Percentiles rank a stretch among this genome's conserved stretches.
phyloP scores from a whole-genome alignment of 257 asterid species.

The Solanum pennellii region DNA sequence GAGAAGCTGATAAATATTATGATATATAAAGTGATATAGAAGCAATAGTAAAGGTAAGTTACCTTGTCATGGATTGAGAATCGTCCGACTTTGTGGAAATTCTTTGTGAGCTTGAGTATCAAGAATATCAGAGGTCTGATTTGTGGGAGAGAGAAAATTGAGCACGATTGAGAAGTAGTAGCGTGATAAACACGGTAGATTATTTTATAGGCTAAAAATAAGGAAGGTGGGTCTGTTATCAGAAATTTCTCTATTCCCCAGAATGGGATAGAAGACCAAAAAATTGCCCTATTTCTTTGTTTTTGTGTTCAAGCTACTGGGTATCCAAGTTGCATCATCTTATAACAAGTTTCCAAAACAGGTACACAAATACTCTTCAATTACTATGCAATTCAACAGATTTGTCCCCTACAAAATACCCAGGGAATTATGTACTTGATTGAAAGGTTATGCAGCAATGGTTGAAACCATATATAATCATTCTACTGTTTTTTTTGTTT shows the following conservation, averaged over 20 bases:
- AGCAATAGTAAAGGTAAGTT: not conserved
- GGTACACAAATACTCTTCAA: not conserved
- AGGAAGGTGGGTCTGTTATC: not conserved
- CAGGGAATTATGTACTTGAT: not conserved
- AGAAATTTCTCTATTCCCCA: not conserved
- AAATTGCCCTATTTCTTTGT: not conserved
- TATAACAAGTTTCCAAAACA: not conserved
- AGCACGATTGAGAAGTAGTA: not conserved
- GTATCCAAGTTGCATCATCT: not conserved
- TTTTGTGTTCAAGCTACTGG: not conserved
- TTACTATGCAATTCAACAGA: not conserved
- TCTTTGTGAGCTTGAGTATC: not conserved
- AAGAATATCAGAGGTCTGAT: not conserved
- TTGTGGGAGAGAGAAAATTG: not conserved
- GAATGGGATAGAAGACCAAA: not conserved
- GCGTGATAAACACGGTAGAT: not conserved
- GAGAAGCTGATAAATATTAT: not conserved
- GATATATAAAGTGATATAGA: not conserved
- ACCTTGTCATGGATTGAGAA: not conserved
- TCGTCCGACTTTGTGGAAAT: not conserved
- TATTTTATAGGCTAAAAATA: not conserved
- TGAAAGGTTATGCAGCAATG: too few relatives aligned
- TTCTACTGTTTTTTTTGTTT: too few relatives aligned
- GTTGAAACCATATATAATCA: too few relatives aligned
- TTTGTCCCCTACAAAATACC: not conserved